Base-by-base conservation (phyloP, 2,329 filamentous ascomycete species). In the Aspergillus calidoustus region DNA sequence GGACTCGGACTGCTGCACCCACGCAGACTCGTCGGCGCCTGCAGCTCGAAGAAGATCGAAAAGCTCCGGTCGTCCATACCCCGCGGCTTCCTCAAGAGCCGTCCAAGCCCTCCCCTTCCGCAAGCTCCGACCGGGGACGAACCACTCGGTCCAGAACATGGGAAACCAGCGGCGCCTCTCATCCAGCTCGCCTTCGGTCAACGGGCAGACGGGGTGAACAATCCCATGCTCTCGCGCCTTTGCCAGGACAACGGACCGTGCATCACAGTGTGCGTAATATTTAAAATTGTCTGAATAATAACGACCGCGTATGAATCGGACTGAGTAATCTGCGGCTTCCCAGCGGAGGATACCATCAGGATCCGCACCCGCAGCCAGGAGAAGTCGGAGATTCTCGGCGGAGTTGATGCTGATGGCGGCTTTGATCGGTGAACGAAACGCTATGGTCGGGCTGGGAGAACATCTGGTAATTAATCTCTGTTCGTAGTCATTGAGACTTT, bases 1-100 rank as follows among this genome's bases (percentile, higher is more conserved):
- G 3, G 22, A 23, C 31, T 54, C 34, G 8, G 54, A 15, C 46
- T 49, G 5, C 23, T 51, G 55, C 41, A 59, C 11, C 57, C 57
- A 65, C 17, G 63, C 56, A 34, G 61, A 65, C 51, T 65, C 63
- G 13, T 65, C 63, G 4, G 61, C 63, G 15, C 61, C 61, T 7
- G 60, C 61, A 9, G 49, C 38, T 5, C 54, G 63, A 38, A 65
- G 54, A 9, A 59, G 30, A 50, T 65, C 58, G 11, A 65, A 7
- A 25, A 51, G 22, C 23, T 65, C 50, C 7, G 15, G 4, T 34
- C 49, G 48, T 9, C 63, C 61, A 23, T 15, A 9, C 17, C 22
- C 34, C 13, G 63, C 53, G 13, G 53, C 60, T 7, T 62, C 49
- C 30, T 67, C 65, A n/a, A 67, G 51, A 7, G 63, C 52, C 15